A percentile compares a stretch with the other conserved stretches of the same genome.
phyloP scores from a whole-genome alignment of 345 rosid genomes.

The Durio zibethinus region DNA sequence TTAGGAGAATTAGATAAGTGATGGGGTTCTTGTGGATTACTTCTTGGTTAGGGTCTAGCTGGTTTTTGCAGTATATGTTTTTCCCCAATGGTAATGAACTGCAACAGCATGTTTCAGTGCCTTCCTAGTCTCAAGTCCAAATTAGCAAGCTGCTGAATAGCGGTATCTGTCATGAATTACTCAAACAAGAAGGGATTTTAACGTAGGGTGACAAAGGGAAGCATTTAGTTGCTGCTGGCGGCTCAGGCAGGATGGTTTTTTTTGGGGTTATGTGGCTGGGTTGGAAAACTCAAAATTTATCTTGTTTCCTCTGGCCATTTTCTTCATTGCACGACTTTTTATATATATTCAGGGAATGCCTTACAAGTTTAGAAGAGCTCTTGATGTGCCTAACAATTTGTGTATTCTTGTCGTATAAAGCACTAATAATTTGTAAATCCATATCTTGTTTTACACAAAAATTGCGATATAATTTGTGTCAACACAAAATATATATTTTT shows the following conservation, averaged over 20 bases:
- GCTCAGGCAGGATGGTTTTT: not conserved
- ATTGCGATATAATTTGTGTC: too few relatives aligned
- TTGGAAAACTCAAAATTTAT: not conserved
- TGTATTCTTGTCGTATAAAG: too few relatives aligned
- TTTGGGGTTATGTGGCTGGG: not conserved
- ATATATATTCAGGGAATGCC: not conserved
- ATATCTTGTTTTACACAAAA: too few relatives aligned
- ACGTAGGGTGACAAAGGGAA: not conserved
- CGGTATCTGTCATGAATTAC: not conserved
- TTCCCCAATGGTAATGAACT: not conserved
- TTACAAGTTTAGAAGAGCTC: not conserved
- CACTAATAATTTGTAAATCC: too few relatives aligned
- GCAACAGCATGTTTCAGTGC: not conserved
- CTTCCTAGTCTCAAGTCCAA: not conserved
- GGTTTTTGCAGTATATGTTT: not conserved
- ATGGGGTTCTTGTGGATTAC: not conserved
- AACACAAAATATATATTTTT: too few relatives aligned
- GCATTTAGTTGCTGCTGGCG: not conserved
- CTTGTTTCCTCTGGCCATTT: not conserved
- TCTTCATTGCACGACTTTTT: not conserved
- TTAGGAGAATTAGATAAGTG: conserved; percentile 1
- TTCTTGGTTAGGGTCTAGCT: not conserved
- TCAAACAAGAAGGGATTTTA: not conserved
- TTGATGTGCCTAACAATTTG: too few relatives aligned
- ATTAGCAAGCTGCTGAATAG: not conserved